phyloP scores from a whole-genome alignment of 1,139 yeast species.

The Meyerozyma carpophila region DNA sequence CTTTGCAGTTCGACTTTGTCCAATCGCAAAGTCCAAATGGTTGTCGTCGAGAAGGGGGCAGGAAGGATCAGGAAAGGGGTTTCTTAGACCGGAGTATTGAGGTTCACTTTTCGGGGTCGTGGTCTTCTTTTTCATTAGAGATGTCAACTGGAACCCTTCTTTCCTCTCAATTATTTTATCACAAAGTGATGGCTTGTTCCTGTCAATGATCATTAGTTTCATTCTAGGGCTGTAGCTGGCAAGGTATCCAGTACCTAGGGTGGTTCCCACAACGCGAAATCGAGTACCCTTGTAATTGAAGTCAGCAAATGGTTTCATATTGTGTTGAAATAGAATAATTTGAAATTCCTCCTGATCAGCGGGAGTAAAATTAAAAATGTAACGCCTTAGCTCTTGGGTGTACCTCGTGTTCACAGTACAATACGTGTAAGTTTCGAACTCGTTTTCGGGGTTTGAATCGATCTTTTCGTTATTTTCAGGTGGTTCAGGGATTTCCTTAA shows the following conservation, averaged over 20 bases:
- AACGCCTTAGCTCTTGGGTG: constrained; percentile 24
- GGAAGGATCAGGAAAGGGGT: constrained; percentile 26
- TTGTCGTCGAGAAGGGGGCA: constrained; percentile 15
- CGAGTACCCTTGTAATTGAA: constrained; percentile 33
- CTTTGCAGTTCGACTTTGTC: constrained; percentile 7
- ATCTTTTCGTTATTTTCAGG: constrained; percentile 13
- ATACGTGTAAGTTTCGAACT: constrained; percentile 28
- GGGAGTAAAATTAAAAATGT: constrained; percentile 24
- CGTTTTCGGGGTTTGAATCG: constrained; percentile 9
- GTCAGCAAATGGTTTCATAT: constrained; percentile 36
- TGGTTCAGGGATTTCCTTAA: constrained; percentile 25
- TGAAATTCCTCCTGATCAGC: constrained; percentile 14
- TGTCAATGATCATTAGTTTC: constrained; percentile 31
- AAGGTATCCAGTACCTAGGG: constrained; percentile 26
- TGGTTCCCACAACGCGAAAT: constrained; percentile 36
- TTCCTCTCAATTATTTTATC: constrained; percentile 30
- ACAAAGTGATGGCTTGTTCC: constrained; percentile 30
- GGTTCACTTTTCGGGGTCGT: not conserved
- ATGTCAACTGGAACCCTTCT: constrained; percentile 23
- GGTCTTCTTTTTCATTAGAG: constrained; percentile 14
- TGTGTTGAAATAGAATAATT: constrained; percentile 30
- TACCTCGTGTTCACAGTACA: constrained; percentile 31
- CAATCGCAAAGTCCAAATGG: constrained; percentile 2
- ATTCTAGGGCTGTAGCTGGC: constrained; percentile 29
- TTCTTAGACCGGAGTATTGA: constrained; percentile 9